Evolutionary conservation across 1,139 yeast genomes (phyloP).

Genomic region (Suhomyces maxii): DNA sequence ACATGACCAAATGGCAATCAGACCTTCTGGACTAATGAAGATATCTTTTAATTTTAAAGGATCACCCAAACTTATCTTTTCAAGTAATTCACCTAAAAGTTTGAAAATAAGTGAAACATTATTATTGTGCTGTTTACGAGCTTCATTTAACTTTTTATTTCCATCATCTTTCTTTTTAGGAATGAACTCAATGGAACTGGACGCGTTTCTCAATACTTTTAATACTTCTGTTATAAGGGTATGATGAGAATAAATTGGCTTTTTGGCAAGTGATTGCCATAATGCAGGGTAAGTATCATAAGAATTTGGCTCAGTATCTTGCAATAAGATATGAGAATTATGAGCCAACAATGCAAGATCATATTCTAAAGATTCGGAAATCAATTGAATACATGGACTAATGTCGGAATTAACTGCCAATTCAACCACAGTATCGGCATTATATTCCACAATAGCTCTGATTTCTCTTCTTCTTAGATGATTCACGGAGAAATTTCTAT

Average conservation of each 20-base stretch:
- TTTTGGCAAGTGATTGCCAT: slow-evolving; percentile 44
- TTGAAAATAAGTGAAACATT: slow-evolving; percentile 27
- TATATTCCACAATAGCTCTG: slow-evolving; percentile 36
- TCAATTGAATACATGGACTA: slow-evolving; percentile 33
- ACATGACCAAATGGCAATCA: slow-evolving; percentile 68
- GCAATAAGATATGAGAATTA: slow-evolving; percentile 46
- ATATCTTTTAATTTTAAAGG: slow-evolving; percentile 41
- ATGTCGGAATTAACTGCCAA: slow-evolving; percentile 21
- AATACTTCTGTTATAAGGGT: slow-evolving; percentile 42
- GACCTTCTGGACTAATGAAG: slow-evolving; percentile 22
- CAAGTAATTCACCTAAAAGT: slow-evolving; percentile 28
- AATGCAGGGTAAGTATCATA: slow-evolving; percentile 48
- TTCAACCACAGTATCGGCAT: slow-evolving; percentile 24
- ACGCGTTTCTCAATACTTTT: slow-evolving; percentile 42
- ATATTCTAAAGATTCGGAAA: slow-evolving; percentile 49
- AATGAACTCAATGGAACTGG: slow-evolving; percentile 38
- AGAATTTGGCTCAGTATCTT: slow-evolving; percentile 38
- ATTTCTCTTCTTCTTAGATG: slow-evolving; percentile 34
- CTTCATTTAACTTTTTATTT: slow-evolving; percentile 23
- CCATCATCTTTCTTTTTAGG: slow-evolving; percentile 26
- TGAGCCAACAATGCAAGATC: slow-evolving; percentile 61
- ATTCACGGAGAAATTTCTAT: slow-evolving; percentile 20
- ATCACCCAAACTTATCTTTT: slow-evolving; percentile 41
- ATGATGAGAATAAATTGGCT: slow-evolving; percentile 39
- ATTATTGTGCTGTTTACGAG: slow-evolving; percentile 33